A percentile compares a stretch with the other conserved stretches of the same genome.
Conservation (phyloP, 352 stramenopile genomes). For the Globisporangium lucens region DNA sequence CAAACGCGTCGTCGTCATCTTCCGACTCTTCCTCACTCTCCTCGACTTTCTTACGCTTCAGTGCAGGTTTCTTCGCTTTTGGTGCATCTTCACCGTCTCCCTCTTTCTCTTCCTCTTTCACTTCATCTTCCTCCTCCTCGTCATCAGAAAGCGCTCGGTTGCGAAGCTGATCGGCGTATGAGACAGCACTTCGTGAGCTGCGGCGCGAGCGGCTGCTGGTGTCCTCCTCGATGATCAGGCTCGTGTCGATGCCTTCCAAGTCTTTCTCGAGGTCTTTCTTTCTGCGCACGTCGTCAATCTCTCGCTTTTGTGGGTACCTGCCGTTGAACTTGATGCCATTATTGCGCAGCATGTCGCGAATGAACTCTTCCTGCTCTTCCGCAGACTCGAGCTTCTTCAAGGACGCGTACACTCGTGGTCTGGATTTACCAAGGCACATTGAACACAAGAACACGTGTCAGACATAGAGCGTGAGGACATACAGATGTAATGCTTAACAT, state of each 20-base stretch:
- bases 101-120: conserved; percentile 8
- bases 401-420: conserved; percentile 57
- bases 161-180: conserved; percentile 12
- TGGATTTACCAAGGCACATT: conserved; percentile 13
- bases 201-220: conserved; percentile 17
- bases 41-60: conserved; percentile 8
- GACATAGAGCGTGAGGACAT: not conserved
- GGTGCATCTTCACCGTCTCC: not conserved
- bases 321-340: conserved; percentile 51
- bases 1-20: conserved; percentile 12
- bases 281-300: conserved; percentile 65
- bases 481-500: not conserved
- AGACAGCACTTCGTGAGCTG: not conserved
- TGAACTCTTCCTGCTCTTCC: conserved; percentile 50
- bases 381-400: conserved; percentile 42
- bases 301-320: conserved; percentile 55
- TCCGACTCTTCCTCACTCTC: conserved; percentile 14
- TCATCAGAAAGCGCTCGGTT: conserved; percentile 22
- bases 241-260: conserved; percentile 81
- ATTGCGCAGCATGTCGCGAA: conserved; percentile 52
- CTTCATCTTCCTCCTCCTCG: conserved; percentile 34
- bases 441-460: not conserved
- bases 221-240: conserved; percentile 54
- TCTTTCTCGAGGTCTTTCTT: conserved; percentile 70
- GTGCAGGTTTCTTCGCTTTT: not conserved